Percentiles rank a stretch among this genome's conserved stretches.
Evolutionary conservation across 1,284 basidiomycete species (phyloP).

Genomic region (Taiwanofungus camphoratus): DNA sequence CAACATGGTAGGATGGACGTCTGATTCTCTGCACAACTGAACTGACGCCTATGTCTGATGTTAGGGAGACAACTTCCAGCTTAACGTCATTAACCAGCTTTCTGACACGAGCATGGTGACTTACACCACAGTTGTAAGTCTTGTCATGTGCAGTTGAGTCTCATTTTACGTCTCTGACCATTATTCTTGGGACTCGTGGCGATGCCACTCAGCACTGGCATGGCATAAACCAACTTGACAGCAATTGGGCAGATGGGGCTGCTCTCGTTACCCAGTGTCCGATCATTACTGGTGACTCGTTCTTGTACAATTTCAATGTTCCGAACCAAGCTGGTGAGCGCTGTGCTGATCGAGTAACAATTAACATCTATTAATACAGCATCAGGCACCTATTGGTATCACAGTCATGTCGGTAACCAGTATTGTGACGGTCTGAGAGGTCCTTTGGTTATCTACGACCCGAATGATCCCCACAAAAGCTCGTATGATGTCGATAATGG

Average conservation of each 20-base stretch:
- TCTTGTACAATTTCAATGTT: constrained; percentile 33
- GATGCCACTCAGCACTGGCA: constrained; percentile 34
- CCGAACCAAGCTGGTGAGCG: constrained; percentile 28
- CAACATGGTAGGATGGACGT: constrained; percentile 16
- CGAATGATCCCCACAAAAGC: constrained; percentile 32
- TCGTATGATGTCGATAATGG: constrained; percentile 42
- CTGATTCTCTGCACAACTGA: background rate
- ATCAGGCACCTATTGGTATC: constrained; percentile 23
- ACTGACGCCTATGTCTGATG: background rate
- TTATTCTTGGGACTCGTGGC: too few relatives aligned
- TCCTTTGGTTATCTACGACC: constrained; percentile 38
- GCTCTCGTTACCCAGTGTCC: constrained; percentile 41
- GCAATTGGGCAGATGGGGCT: constrained; percentile 23
- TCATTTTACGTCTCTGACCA: too few relatives aligned
- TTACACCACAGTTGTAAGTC: constrained; percentile 26
- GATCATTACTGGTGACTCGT: constrained; percentile 37
- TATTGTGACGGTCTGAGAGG: constrained; percentile 36
- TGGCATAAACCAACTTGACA: constrained; percentile 25
- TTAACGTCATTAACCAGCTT: constrained; percentile 28
- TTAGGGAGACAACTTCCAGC: constrained; percentile 20
- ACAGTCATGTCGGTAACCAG: constrained; percentile 21
- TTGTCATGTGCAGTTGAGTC: constrained; percentile 2
- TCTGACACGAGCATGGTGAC: constrained; percentile 23
- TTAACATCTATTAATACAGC: too few relatives aligned
- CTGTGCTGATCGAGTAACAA: too few relatives aligned